Evolutionary conservation across 2,329 filamentous ascomycete genomes (phyloP), one percentile per base, ranked within the genome.

Genomic region (Calonectria pauciramosa): DNA sequence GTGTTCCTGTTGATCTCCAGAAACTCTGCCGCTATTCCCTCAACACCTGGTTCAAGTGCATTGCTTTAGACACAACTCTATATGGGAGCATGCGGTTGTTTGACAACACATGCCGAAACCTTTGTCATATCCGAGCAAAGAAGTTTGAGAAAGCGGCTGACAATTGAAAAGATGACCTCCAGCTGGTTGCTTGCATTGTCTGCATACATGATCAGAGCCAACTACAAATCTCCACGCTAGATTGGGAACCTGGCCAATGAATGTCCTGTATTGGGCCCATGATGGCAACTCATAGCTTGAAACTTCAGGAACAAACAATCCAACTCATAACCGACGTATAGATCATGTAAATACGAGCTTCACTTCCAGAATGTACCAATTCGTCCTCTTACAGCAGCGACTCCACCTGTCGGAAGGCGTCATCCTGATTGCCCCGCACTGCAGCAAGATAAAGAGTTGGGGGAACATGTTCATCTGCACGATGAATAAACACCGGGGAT

Each of bases 361-460:
- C 51, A 54, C 26, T 30, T 54, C 13, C 51, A 20, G 26, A 52
- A 63, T 41, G 56, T 14, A 30, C 56, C 6, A 30, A 63, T 63
- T 30, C 10, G 56, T n/a, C 41, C 56, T 38, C 56, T 41, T 41
- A 63, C 56, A 63, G 56, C 16, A 26, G 56, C 36, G 56, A 63
- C 65, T 68, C 65, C 65, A 68, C 65, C 60, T 38, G 47, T 52
- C 30, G 36, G 16, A 68, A 68, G 65, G 65, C 65, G 65, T 68
- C 65, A 68, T 68, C 32, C 44, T 18, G 26, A 38, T 41, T 54
- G 60, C 65, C 65, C 65, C 65, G 65, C 65, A 68, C 47, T 28
- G 32, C 32, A 52, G 28, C 23, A n/a, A 41, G 32, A 54, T 54
- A 66, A 52, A 36, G 23, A 30, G 16, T 49, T 49, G 60, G 38